Percentiles rank a stretch among this genome's conserved stretches.
These are phyloP conservation scores for Phascolomyces articulosus DNA, from an alignment of 371 early-diverging fungal genomes.

Conservation along the genomic window DNA sequence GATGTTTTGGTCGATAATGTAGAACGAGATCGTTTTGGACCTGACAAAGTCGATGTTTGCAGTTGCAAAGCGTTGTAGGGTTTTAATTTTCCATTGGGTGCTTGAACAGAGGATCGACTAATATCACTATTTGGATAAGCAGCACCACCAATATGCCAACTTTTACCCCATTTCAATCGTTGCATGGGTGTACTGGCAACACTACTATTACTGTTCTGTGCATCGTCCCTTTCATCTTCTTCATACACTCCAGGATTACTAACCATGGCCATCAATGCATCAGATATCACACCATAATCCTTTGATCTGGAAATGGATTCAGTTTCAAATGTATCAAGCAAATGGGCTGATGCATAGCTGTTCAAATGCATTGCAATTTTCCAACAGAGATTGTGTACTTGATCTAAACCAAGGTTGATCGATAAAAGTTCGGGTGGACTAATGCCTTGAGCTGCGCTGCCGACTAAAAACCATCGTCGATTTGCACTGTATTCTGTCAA, in stretches of 20 bases:
- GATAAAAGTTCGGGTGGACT: constrained; percentile 35
- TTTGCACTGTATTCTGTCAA: constrained; percentile 24
- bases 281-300: constrained; percentile 18
- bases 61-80: constrained; percentile 39
- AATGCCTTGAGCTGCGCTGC: constrained; percentile 33
- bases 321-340: constrained; percentile 31
- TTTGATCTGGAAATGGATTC: constrained; percentile 21
- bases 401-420: constrained; percentile 30
- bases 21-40: constrained; percentile 5
- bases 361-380: constrained; percentile 30
- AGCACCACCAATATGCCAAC: constrained; percentile 22
- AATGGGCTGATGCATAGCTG: constrained; percentile 24
- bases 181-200: constrained; percentile 6
- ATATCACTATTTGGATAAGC: constrained; percentile 16
- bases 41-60: neutral
- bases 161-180: constrained; percentile 13
- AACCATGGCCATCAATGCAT: constrained; percentile 9
- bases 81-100: constrained; percentile 37
- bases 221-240: constrained; percentile 2
- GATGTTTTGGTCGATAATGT: neutral
- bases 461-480: constrained; percentile 36
- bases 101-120: constrained; percentile 15
- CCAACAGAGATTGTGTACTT: constrained; percentile 43
- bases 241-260: neutral
- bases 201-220: neutral